Percentiles rank a stretch among this genome's conserved stretches.
phyloP scores from a whole-genome alignment of 2,329 filamentous ascomycete species.

The Biscogniauxia mediterranea region DNA sequence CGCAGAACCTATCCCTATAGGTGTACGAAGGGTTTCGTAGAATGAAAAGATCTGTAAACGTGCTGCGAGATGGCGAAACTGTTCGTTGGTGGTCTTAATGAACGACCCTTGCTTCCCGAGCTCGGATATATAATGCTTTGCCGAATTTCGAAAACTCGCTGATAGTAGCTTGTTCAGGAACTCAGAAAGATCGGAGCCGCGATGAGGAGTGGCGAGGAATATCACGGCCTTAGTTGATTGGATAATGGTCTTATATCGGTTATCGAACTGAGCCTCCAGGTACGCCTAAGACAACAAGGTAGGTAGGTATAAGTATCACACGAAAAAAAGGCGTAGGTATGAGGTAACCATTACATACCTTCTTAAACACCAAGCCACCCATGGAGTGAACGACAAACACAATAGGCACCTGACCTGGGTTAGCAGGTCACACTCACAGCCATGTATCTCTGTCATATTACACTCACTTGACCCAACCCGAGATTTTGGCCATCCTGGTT shows the following conservation, averaged over 20 bases:
- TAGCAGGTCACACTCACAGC: no score
- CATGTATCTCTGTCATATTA: no score
- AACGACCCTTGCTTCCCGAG: no score
- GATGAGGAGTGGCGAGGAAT: slow-evolving; percentile 12
- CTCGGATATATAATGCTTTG: slow-evolving; percentile 11
- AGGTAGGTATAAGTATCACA: no score
- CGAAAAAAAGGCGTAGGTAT: no score
- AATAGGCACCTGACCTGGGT: slow-evolving; percentile 10
- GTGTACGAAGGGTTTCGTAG: slow-evolving; percentile 12
- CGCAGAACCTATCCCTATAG: no score
- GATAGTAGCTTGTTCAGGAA: slow-evolving; percentile 7
- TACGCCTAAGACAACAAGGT: no score
- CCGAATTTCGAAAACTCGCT: slow-evolving; percentile 2
- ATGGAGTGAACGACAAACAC: slow-evolving; percentile 14
- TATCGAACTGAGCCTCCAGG: slow-evolving; percentile 9
- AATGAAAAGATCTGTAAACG: slow-evolving; percentile 13
- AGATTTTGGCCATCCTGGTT: slow-evolving; percentile 4
- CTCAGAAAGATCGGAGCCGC: slow-evolving; percentile 5
- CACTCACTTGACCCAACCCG: no score
- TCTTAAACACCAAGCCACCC: slow-evolving; percentile 16
- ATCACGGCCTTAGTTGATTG: slow-evolving; percentile 4
- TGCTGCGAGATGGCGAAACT: slow-evolving; percentile 11
- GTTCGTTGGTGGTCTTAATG: slow-evolving; percentile 15
- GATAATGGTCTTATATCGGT: not conserved
- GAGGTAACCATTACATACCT: no score